Evolutionary conservation across 2,329 filamentous ascomycete species (phyloP), one percentile per base, ranked within the genome.

Genomic region (Neopestalotiopsis sp.): DNA sequence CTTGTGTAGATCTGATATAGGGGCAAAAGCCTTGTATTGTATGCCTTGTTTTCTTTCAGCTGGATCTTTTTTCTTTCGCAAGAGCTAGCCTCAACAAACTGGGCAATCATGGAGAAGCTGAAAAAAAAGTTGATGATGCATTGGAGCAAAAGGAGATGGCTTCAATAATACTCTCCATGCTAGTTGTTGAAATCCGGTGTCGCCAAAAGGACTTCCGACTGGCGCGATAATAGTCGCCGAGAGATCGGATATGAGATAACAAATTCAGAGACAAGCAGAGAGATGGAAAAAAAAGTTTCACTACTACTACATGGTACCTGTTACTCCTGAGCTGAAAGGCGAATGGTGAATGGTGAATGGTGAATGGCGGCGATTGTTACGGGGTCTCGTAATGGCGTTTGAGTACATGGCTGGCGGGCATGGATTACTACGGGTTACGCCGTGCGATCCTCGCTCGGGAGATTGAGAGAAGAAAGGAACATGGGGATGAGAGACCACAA

Each of bases 381-480:
- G 17, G 17, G 17, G 59, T 40, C 34, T 20, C 13, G 14, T n/a
- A 20, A 32, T 34, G 17, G 45, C 45, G 45, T 7, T 20, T 59
- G 57, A 10, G 57, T 34, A 30, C 24, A 12, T 59, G 57, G 24
- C 57, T 59, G 34, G 24, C 24, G 24, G 20, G 24, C 59, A 30
- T 40, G 28, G 28, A 20, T 62, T 62, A 28, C 30, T n/a, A 64
- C 34, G 61, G 61, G 38, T 49, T 64, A 49, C 42, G 38, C 61
- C 61, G 61, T 64, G 28, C 61, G 61, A 53, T 64, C 38, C 34
- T 64, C 42, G 42, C 61, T 9, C 42, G 61, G 61, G 61, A 64
- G 42, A 64, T 64, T 64, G 61, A 42, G 61, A 20, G 45, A 49
- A n/a, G 14, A 6, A 17, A 64, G 61, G 20, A 17, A 53, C 45